phyloP scores from a whole-genome alignment of 73 alveolate species.

The Paramecium tetraurelia region DNA sequence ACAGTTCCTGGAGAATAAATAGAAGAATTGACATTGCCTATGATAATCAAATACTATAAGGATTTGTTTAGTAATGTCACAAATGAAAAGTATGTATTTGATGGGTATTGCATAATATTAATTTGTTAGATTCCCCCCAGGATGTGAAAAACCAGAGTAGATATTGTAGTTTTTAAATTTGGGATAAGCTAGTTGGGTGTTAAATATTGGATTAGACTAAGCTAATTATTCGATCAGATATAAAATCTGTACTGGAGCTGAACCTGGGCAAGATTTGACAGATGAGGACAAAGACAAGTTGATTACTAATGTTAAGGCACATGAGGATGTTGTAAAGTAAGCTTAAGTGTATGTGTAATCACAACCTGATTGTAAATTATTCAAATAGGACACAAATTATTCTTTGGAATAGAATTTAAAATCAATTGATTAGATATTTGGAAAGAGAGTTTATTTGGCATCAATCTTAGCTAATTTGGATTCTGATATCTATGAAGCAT shows the following conservation, averaged over 20 bases:
- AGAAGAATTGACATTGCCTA: conserved; percentile 48
- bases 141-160: conserved; percentile 24
- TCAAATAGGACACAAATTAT: neutral
- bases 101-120: neutral
- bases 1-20: conserved; percentile 54
- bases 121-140: conserved; percentile 29
- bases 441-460: conserved; percentile 30
- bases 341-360: neutral
- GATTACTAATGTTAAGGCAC: neutral
- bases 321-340: neutral
- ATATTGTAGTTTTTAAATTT: neutral
- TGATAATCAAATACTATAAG: neutral
- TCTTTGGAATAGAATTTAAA: neutral
- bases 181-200: conserved; percentile 20
- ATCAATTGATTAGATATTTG: conserved; percentile 17
- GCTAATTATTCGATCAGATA: neutral
- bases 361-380: neutral
- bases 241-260: neutral
- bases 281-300: conserved; percentile 19
- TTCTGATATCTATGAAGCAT: neutral
- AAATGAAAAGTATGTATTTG: conserved; percentile 41
- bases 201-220: neutral
- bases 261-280: neutral
- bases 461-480: neutral
- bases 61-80: neutral